phyloP scores from a whole-genome alignment of 169 alveolate species.

The Plasmodium coatneyi region DNA sequence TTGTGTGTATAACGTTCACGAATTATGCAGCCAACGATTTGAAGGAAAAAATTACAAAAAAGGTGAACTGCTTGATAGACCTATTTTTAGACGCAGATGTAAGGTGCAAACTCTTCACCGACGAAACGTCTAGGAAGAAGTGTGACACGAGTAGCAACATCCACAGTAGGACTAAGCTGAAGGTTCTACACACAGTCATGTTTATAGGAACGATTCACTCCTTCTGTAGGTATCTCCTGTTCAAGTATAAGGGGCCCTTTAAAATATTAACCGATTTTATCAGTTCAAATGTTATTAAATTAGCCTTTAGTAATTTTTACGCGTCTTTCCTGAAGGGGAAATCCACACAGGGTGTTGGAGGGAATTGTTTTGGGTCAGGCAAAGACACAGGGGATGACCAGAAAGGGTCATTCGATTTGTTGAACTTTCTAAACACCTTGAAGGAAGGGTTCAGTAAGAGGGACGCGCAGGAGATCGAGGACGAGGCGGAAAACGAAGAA shows the following conservation, averaged over 20 bases:
- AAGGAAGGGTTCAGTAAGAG: not conserved
- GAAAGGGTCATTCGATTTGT: not conserved
- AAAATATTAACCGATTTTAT: conserved; percentile 61
- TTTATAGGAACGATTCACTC: conserved; percentile 80
- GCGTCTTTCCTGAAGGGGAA: not conserved
- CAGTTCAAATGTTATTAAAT: conserved; percentile 20
- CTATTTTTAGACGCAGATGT: conserved; percentile 6
- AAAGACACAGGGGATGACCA: not conserved
- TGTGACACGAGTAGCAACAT: not conserved
- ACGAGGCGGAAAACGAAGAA: not conserved
- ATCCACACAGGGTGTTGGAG: not conserved
- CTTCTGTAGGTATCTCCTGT: conserved; percentile 76
- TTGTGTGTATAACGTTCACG: conserved; percentile 80
- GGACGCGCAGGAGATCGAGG: conserved; percentile 26
- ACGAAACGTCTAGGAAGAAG: not conserved
- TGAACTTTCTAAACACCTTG: conserved; percentile 6
- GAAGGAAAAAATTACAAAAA: conserved; percentile 73
- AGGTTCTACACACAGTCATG: conserved; percentile 30
- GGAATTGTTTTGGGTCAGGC: not conserved
- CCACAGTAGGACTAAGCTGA: conserved; percentile 6
- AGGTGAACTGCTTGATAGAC: conserved; percentile 43
- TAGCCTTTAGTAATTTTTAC: conserved; percentile 41
- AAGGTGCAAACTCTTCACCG: conserved; percentile 5
- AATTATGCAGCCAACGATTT: conserved; percentile 82
- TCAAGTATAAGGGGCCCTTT: conserved; percentile 57